phyloP scores from a whole-genome alignment of 2,329 filamentous ascomycete species.

The Phaeosphaeriaceae sp. region DNA sequence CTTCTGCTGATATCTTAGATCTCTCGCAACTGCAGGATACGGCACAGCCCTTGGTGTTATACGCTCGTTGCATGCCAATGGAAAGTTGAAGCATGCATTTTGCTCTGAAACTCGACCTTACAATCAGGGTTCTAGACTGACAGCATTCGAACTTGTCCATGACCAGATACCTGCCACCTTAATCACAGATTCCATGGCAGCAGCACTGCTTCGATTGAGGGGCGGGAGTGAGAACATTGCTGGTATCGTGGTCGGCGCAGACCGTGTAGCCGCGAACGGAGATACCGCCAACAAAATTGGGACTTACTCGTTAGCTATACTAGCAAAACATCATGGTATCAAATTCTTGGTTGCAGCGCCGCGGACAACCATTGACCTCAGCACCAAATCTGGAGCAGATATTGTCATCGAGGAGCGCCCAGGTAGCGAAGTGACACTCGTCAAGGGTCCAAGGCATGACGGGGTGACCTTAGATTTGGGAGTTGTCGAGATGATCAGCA shows the following conservation, averaged over 20 bases:
- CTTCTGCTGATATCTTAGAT: slow-evolving; percentile 57
- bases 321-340: slow-evolving; percentile 84
- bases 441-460: slow-evolving; percentile 75
- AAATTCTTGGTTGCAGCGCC: slow-evolving; percentile 96
- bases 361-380: slow-evolving; percentile 89
- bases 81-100: slow-evolving; percentile 79
- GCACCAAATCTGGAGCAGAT: slow-evolving; percentile 75
- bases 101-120: slow-evolving; percentile 98
- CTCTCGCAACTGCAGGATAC: slow-evolving; percentile 95
- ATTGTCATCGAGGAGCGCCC: slow-evolving; percentile 93
- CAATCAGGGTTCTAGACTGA: slow-evolving; percentile 94
- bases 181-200: slow-evolving; percentile 97
- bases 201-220: slow-evolving; percentile 75
- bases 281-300: slow-evolving; percentile 99
- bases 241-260: slow-evolving; percentile 91
- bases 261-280: slow-evolving; percentile 93
- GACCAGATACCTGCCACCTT: slow-evolving; percentile 90
- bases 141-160: slow-evolving; percentile 94
- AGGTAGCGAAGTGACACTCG: slow-evolving; percentile 79
- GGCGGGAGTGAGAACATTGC: slow-evolving; percentile 69
- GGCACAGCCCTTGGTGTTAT: slow-evolving; percentile 95
- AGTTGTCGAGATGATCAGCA: slow-evolving; percentile 74
- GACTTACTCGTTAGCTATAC: slow-evolving; percentile 90
- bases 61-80: slow-evolving; percentile 73
- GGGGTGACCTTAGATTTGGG: slow-evolving; percentile 69